A percentile compares a stretch with the other conserved stretches of the same genome.
Evolutionary conservation across 495 filamentous ascomycete genomes (phyloP).

Genomic region (Tuber melanosporum): DNA sequence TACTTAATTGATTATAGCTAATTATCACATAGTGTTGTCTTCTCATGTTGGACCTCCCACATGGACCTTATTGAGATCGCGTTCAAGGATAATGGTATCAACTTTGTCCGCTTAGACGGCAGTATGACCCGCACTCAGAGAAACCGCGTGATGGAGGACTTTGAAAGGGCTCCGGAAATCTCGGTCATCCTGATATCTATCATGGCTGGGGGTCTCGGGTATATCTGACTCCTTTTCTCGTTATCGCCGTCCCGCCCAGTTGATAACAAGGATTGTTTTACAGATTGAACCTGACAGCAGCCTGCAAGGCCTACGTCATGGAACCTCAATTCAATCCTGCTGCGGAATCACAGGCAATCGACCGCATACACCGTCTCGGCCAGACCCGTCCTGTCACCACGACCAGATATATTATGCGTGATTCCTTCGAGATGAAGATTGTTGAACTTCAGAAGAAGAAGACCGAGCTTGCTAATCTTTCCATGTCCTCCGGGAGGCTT

Average conservation of each 20-base stretch:
- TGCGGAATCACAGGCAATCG: slow-evolving; percentile 86
- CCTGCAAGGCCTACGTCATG: slow-evolving; percentile 87
- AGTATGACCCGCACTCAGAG: slow-evolving; percentile 70
- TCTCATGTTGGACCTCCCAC: slow-evolving; percentile 89
- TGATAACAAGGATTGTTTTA: slow-evolving; percentile 11
- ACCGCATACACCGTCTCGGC: slow-evolving; percentile 87
- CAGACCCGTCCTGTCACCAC: slow-evolving; percentile 78
- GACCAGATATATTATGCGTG: slow-evolving; percentile 76
- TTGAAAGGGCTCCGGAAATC: slow-evolving; percentile 64
- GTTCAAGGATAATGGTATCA: slow-evolving; percentile 59
- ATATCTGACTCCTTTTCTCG: background rate
- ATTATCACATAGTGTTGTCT: slow-evolving; percentile 71
- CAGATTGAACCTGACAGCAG: slow-evolving; percentile 74
- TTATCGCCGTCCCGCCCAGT: background rate
- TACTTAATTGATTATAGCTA: slow-evolving; percentile 57
- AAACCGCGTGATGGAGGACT: slow-evolving; percentile 62
- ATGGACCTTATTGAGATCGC: slow-evolving; percentile 89
- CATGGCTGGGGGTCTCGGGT: slow-evolving; percentile 79
- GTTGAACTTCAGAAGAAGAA: slow-evolving; percentile 83
- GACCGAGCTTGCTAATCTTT: slow-evolving; percentile 75
- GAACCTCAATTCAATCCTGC: slow-evolving; percentile 97
- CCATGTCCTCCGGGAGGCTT: slow-evolving; percentile 64
- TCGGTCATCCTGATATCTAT: slow-evolving; percentile 85
- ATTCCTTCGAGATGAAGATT: slow-evolving; percentile 93
- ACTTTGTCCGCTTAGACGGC: slow-evolving; percentile 78